phyloP scores from a whole-genome alignment of 768 basidiomycete genomes.

The Lepiota venenata region DNA sequence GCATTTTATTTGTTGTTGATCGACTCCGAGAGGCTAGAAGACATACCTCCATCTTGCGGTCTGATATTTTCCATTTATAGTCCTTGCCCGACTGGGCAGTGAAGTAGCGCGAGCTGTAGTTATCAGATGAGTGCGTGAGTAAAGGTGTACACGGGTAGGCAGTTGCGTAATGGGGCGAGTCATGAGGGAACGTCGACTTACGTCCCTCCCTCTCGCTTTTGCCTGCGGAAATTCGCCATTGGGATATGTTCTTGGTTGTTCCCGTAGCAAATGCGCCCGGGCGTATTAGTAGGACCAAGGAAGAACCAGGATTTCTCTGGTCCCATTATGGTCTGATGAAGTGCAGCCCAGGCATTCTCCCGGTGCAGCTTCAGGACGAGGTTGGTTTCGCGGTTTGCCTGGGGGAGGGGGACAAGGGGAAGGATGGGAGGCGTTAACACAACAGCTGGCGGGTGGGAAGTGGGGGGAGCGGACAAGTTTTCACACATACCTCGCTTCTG shows the following conservation, averaged over 20 bases:
- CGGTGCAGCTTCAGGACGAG: slow-evolving; percentile 61
- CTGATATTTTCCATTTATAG: slow-evolving; percentile 69
- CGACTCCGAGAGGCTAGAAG: not conserved
- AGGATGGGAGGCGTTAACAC: not conserved
- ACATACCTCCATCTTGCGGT: slow-evolving; percentile 65
- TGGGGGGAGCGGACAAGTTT: not conserved
- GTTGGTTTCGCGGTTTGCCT: slow-evolving; percentile 60
- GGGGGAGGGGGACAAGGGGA: slow-evolving; percentile 12
- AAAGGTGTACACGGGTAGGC: slow-evolving; percentile 1
- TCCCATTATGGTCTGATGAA: slow-evolving; percentile 73
- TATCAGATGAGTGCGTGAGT: not conserved
- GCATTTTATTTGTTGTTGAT: not conserved
- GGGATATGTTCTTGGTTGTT: slow-evolving; percentile 49
- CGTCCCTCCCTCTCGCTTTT: slow-evolving; percentile 60
- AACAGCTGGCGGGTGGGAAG: not conserved
- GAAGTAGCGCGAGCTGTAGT: slow-evolving; percentile 68
- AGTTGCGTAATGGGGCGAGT: not conserved
- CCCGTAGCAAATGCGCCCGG: slow-evolving; percentile 69
- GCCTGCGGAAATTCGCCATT: slow-evolving; percentile 53
- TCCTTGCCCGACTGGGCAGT: slow-evolving; percentile 63
- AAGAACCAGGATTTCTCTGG: slow-evolving; percentile 76
- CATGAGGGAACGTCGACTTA: slow-evolving; percentile 32
- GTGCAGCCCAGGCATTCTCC: slow-evolving; percentile 63
- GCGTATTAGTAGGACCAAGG: slow-evolving; percentile 59
- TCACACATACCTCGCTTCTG: slow-evolving; percentile 10